Base-by-base conservation (phyloP, 306 rosid genomes). In the Lathyrus sativus region DNA sequence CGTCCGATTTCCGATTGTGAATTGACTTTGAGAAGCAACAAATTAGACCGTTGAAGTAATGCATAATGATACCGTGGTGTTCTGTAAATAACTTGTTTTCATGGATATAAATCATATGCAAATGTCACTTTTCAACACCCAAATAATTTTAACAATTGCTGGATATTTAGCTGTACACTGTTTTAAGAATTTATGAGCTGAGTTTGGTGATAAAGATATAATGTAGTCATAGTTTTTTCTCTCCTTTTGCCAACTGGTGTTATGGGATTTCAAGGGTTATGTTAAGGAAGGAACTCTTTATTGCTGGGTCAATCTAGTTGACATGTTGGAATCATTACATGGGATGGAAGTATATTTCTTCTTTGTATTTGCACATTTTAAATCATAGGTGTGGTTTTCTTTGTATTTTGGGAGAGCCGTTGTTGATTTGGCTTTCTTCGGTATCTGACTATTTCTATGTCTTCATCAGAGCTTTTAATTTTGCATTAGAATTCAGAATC, bases 161-260 rank as follows among this genome's bases (percentile, higher is more conserved):
- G 26, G 15, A 11, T 50, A 39, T 63, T 41, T 26, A 3, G 55
- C 29, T 59, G 55, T 41, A 22, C 61, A n/a, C 29, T 65, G 42
- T 41, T 65, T 53, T 70, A 7, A 43, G 41, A 62, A 38, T 48
- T 48, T 48, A 39, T 46, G 17, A 1, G 37, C 19, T 11, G 11
- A 22, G 18, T 26, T 41, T 49, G 58, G 46, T 51, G 45, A 19
- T 38, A 19, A n/a, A 49, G 65, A 49, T 28, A 60, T 68, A 60
- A 41, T 26, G 42, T 44, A 55, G 6, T 58, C 38, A 2, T 35
- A 11, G 14, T 58, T 11, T 53, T 9, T 11, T 15, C 14, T 8
- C 5, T 46, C 29, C 29, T 24, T 28, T 8, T 12, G 13, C 12
- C 45, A 6, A 14, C 2, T 5, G 35, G 29, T 6, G 33, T 19